Evolutionary conservation across 208 protist species (phyloP), one percentile per base, ranked within the genome.

Genomic region (Herpetomonas tarakana): DNA sequence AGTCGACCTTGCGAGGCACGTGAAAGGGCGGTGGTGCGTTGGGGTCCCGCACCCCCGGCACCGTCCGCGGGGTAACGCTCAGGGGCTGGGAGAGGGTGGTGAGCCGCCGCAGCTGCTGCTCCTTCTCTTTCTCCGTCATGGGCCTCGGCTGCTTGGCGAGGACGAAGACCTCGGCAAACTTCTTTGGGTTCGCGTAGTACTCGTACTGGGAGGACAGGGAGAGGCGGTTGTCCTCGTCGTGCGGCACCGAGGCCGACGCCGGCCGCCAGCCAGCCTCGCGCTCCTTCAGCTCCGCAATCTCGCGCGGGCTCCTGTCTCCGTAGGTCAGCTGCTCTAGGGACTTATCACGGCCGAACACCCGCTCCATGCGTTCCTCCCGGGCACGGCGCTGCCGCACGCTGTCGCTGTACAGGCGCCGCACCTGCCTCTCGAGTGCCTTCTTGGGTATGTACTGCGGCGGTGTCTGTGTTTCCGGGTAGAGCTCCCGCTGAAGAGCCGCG

Each of bases 361-460:
- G 35, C 21, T 74, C 59, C 19, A 74, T 58, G 51, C 87, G 70
- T 22, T 51, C 35, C 52, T 78, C 65, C 25, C 79, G 76, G 16
- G 64, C 49, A 6, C 57, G 54, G n/a, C 65, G 65, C 18, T 69
- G 60, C 16, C 68, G 78, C 28, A 92, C 16, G 7, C 79, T 79
- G 25, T 88, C 71, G 50, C 63, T 71, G 73, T 94, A 91, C 31
- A 94, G 62, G 30, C 77, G 83, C 45, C 81, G 58, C 25, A 94
- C 67, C 58, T 91, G 87, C 11, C 51, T 41, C 29, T 68, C 38
- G 52, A 91, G 47, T 47, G 78, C 74, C 16, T 71, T 54, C 9
- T 39, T 30, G 3, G 52, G 60, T 16, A 89, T 29, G 30, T 59
- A 68, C 1, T 49, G 64, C 55, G 29, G 60, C n/a, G 19, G 66